Evolutionary conservation across 169 alveolate genomes (phyloP).

Genomic region (Cryptosporidium sp.): DNA sequence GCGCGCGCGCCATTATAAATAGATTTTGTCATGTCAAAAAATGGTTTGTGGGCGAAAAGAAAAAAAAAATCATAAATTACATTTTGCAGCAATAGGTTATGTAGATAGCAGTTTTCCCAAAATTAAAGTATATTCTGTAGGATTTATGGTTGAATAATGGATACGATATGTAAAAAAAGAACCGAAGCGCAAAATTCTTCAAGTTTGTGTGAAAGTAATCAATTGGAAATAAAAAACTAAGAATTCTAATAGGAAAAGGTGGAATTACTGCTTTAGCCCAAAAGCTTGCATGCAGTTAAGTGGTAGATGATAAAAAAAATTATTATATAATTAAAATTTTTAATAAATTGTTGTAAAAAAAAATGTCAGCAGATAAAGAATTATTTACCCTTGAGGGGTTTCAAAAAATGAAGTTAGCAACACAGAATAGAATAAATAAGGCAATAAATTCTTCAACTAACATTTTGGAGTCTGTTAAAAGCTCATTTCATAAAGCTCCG

Average conservation of each 20-base stretch:
- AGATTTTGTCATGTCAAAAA: slow-evolving; percentile 14
- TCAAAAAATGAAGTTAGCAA: neutral
- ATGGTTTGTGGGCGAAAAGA: slow-evolving; percentile 4
- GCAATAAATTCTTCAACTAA: slow-evolving; percentile 58
- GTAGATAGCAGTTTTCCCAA: neutral
- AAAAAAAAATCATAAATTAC: slow-evolving; percentile 1
- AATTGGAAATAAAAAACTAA: neutral
- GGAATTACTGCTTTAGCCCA: neutral
- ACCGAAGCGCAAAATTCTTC: neutral
- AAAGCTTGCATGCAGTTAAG: neutral
- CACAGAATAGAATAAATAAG: slow-evolving; percentile 31
- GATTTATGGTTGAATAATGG: neutral
- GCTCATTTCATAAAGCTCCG: slow-evolving; percentile 16
- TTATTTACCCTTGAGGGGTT: slow-evolving; percentile 27
- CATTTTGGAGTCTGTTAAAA: slow-evolving; percentile 41
- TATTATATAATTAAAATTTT: neutral
- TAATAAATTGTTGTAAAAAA: neutral
- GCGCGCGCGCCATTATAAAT: slow-evolving; percentile 44
- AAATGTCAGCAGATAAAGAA: slow-evolving; percentile 23
- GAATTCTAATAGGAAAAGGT: neutral
- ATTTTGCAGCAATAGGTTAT: neutral
- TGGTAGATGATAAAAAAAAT: neutral
- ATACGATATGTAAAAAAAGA: neutral
- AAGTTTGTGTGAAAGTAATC: neutral
- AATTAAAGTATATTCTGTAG: neutral